A percentile compares a stretch with the other conserved stretches of the same genome.
phyloP scores from a whole-genome alignment of 176 grass and related monocot species.

The Musa schizocarpa region DNA sequence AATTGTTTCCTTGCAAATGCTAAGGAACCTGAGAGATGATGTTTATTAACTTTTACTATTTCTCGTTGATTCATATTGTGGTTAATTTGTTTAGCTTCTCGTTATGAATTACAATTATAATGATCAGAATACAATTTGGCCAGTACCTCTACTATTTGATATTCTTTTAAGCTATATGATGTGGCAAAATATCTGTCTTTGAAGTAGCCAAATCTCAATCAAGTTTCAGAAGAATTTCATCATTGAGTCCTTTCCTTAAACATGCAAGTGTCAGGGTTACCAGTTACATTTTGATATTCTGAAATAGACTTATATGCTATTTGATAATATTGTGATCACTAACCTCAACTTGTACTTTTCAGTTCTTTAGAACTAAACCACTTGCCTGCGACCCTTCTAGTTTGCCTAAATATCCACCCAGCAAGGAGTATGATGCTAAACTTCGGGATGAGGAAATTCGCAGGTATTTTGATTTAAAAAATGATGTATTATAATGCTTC shows the following conservation, averaged over 20 bases:
- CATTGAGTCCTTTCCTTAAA: no score
- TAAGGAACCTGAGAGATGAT: not conserved
- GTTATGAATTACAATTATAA: not conserved
- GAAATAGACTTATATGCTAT: not conserved
- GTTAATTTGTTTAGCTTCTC: not conserved
- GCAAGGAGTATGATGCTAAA: conserved; percentile 85
- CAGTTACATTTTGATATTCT: not conserved
- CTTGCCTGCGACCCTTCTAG: conserved; percentile 57
- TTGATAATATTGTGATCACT: conserved; percentile 4
- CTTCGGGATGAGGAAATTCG: conserved; percentile 59
- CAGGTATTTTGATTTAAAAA: conserved; percentile 9
- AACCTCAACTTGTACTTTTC: conserved; percentile 16
- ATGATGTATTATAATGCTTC: not conserved
- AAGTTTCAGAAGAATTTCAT: no score
- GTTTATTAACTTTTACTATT: no score
- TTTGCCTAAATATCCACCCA: conserved; percentile 80
- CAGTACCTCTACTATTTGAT: not conserved
- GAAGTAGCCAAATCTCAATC: no score
- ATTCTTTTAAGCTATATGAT: no score
- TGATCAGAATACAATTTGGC: not conserved
- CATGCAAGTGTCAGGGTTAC: not conserved
- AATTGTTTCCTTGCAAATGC: not conserved
- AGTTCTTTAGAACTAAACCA: conserved; percentile 72
- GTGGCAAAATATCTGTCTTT: no score
- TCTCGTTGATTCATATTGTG: no score